Evolutionary conservation across 768 basidiomycete genomes (phyloP).

Genomic region (Termitomyces sp.): DNA sequence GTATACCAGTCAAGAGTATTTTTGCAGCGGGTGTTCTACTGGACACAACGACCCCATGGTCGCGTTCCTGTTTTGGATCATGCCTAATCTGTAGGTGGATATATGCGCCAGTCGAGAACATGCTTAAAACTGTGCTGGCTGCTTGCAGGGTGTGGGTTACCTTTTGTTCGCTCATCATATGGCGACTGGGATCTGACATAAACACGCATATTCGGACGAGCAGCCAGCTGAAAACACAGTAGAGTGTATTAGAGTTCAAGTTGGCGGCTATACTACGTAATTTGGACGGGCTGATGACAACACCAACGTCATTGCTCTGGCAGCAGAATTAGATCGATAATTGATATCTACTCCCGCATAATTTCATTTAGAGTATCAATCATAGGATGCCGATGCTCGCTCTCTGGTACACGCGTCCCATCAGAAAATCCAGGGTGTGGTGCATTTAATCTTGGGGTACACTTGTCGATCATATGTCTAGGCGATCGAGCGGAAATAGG

Average conservation of each 20-base stretch:
- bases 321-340: background rate
- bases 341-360: background rate
- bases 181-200: slow-evolving; percentile 31
- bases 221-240: slow-evolving; percentile 14
- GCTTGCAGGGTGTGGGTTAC: slow-evolving; percentile 24
- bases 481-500: background rate
- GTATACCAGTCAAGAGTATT: slow-evolving; percentile 69
- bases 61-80: slow-evolving; percentile 55
- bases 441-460: background rate
- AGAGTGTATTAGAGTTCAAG: slow-evolving; percentile 7
- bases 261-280: slow-evolving; percentile 10
- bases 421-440: background rate
- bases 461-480: slow-evolving; percentile 6
- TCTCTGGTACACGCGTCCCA: background rate
- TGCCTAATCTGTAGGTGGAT: slow-evolving; percentile 61
- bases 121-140: background rate
- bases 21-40: slow-evolving; percentile 58
- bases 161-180: slow-evolving; percentile 29
- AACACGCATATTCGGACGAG: slow-evolving; percentile 13
- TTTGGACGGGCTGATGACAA: background rate
- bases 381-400: background rate
- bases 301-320: slow-evolving; percentile 2
- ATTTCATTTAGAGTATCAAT: background rate
- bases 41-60: slow-evolving; percentile 53
- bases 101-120: background rate